A percentile compares a stretch with the other conserved stretches of the same genome.
These are phyloP conservation scores for Aspergillus oerlinghausenensis DNA, from an alignment of 2,329 filamentous ascomycete species.

Conservation along the genomic window DNA sequence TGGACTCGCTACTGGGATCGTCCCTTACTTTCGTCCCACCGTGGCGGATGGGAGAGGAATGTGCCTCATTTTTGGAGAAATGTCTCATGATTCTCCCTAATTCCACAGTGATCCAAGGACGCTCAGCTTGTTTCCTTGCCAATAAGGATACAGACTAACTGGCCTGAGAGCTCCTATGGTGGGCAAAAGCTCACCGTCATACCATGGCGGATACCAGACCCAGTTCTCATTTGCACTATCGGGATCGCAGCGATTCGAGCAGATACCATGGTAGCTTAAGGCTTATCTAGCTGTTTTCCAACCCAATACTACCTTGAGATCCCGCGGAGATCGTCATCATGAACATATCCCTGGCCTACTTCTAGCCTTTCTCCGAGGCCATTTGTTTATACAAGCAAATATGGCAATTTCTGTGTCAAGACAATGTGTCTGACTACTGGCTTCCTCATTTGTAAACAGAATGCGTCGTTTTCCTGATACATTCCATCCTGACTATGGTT, in stretches of 20 bases:
- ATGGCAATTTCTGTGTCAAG: neutral
- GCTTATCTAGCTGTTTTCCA: neutral
- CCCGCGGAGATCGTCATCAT: neutral
- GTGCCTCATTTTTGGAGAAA: neutral
- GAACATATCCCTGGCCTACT: neutral
- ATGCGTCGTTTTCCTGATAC: neutral
- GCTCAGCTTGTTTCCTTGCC: neutral
- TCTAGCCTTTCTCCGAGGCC: neutral
- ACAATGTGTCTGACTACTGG: neutral
- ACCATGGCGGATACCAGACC: neutral
- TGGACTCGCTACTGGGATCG: neutral
- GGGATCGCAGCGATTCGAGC: neutral
- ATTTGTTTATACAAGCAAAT: neutral
- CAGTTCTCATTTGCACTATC: neutral
- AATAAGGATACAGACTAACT: neutral
- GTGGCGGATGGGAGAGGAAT: neutral
- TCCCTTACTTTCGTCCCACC: neutral
- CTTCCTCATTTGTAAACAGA: neutral
- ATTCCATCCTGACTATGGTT: neutral
- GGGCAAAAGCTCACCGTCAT: neutral
- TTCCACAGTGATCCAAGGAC: neutral
- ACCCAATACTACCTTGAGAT: neutral
- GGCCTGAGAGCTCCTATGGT: neutral
- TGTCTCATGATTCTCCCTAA: neutral
- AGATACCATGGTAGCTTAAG: neutral